Percentiles rank a stretch among this genome's conserved stretches.
These are phyloP conservation scores for Iris pallida DNA, from an alignment of 116 monocot genomes.

Conservation along the genomic window DNA sequence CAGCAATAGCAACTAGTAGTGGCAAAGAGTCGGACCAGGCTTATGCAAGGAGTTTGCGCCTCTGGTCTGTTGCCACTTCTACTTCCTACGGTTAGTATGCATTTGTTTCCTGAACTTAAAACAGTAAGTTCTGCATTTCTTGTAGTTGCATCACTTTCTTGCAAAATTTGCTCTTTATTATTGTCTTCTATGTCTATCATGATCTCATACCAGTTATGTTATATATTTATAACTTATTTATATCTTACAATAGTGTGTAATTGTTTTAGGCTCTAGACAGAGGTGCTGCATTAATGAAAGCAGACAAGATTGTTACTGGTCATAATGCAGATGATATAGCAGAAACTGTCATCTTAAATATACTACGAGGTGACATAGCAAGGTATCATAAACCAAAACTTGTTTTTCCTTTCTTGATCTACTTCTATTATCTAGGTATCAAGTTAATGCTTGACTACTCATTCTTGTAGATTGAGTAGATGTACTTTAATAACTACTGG, in stretches of 20 bases:
- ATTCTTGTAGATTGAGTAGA: slow-evolving; percentile 73
- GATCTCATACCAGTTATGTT: neutral
- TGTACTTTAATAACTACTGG: slow-evolving; percentile 92
- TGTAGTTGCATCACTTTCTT: neutral
- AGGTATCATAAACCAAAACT: slow-evolving; percentile 32
- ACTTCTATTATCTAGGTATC: slow-evolving; percentile 1
- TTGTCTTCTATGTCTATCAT: neutral
- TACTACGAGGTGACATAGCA: slow-evolving; percentile 96
- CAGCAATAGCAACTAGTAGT: too few relatives aligned
- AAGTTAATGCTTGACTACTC: neutral
- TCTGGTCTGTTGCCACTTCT: too few relatives aligned
- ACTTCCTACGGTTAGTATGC: too few relatives aligned
- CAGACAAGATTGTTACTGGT: slow-evolving; percentile 93
- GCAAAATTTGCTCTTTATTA: neutral
- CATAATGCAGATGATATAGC: slow-evolving; percentile 99
- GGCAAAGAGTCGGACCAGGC: too few relatives aligned
- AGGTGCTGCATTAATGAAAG: slow-evolving; percentile 84
- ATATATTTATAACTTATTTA: neutral
- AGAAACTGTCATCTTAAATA: slow-evolving; percentile 92
- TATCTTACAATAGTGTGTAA: neutral
- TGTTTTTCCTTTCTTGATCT: neutral
- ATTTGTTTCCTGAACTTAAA: too few relatives aligned
- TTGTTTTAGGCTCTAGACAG: slow-evolving; percentile 76
- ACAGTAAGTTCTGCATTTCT: neutral
- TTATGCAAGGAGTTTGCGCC: too few relatives aligned